Evolutionary conservation across 805 yeast species (phyloP).

Genomic region (Ogataea pignaliae): DNA sequence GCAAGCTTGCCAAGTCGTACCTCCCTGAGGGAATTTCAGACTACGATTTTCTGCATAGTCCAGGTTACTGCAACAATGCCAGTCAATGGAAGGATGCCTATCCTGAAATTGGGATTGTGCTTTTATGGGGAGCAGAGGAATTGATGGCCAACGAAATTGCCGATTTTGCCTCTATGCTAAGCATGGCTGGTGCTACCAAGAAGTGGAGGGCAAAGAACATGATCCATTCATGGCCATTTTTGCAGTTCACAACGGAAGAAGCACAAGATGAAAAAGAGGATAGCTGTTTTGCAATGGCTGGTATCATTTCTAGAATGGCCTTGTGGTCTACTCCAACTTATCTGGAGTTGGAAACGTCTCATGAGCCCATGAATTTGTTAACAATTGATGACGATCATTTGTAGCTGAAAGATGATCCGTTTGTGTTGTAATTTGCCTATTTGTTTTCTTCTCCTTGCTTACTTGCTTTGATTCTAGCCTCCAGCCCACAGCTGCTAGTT

Average conservation of each 20-base stretch:
- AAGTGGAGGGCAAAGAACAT: constrained; percentile 31
- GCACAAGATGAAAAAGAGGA: constrained; percentile 39
- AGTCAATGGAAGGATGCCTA: constrained; percentile 37
- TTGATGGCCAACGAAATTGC: constrained; percentile 34
- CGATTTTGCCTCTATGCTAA: constrained; percentile 25
- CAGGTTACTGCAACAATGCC: constrained; percentile 27
- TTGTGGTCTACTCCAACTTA: constrained; percentile 35
- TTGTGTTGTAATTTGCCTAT: no score
- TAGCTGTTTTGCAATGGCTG: constrained; percentile 36
- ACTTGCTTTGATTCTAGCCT: no score
- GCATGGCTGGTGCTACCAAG: constrained; percentile 28
- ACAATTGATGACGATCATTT: constrained; percentile 31
- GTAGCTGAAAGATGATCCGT: constrained; percentile 1
- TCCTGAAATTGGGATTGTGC: constrained; percentile 37
- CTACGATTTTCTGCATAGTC: constrained; percentile 27
- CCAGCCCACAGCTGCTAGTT: no score
- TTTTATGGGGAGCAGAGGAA: constrained; percentile 43
- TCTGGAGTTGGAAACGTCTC: constrained; percentile 17
- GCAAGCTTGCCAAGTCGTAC: constrained; percentile 10
- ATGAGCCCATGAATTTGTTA: constrained; percentile 30
- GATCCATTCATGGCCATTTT: constrained; percentile 47
- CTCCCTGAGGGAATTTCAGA: constrained; percentile 11
- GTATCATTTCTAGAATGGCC: constrained; percentile 39
- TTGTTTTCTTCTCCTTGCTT: no score
- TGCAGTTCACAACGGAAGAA: constrained; percentile 37